Percentiles rank a stretch among this genome's conserved stretches.
phyloP scores from a whole-genome alignment of 805 yeast species.

The Candida hungchunana region DNA sequence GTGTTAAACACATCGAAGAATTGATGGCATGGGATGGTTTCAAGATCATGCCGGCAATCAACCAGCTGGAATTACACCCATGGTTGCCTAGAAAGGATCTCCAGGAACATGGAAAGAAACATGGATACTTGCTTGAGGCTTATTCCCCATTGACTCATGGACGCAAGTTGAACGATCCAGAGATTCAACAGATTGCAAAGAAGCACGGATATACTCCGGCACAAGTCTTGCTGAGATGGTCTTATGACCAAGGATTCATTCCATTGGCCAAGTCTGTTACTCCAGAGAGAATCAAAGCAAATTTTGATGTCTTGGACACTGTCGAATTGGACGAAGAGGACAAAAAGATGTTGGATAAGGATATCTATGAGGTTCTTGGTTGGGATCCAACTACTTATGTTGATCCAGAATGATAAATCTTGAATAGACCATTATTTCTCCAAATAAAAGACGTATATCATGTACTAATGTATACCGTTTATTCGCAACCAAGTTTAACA shows the following conservation, averaged over 20 bases:
- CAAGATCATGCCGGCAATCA: slow-evolving; percentile 57
- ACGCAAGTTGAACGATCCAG: slow-evolving; percentile 20
- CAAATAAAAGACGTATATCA: no score
- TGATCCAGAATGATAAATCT: not conserved
- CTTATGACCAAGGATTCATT: slow-evolving; percentile 23
- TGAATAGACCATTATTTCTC: not conserved
- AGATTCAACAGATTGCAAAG: slow-evolving; percentile 17
- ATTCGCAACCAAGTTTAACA: no score
- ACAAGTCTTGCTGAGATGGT: slow-evolving; percentile 21
- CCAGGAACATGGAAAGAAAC: slow-evolving; percentile 20
- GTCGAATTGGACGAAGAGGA: slow-evolving; percentile 22
- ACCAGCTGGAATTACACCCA: slow-evolving; percentile 76
- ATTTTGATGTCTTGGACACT: slow-evolving; percentile 18
- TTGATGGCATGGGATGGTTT: slow-evolving; percentile 50
- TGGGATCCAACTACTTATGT: slow-evolving; percentile 19
- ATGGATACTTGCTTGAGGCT: slow-evolving; percentile 20
- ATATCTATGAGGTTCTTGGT: slow-evolving; percentile 15
- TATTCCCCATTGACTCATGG: slow-evolving; percentile 24
- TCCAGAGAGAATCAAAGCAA: slow-evolving; percentile 15
- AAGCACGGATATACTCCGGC: slow-evolving; percentile 20
- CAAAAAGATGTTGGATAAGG: slow-evolving; percentile 14
- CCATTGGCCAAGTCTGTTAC: slow-evolving; percentile 21
- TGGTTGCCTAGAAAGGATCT: slow-evolving; percentile 24
- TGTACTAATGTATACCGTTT: no score
- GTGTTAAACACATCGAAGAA: slow-evolving; percentile 52